Evolutionary conservation across 192 early-diverging fungal species (phyloP).

Genomic region (Rhizoclosmatium globosum): DNA sequence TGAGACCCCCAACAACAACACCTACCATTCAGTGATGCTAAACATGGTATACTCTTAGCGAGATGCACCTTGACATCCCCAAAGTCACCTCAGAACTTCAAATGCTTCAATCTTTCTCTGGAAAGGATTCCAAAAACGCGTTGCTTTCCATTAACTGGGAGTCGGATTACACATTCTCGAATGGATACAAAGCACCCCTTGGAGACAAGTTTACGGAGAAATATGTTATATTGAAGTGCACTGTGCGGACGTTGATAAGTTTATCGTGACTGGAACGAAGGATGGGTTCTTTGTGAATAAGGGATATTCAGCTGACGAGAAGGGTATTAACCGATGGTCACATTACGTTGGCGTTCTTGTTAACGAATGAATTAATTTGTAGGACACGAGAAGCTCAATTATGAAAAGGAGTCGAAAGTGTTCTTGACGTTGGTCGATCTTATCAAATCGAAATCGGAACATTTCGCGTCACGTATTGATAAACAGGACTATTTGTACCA

Average conservation of each 20-base stretch:
- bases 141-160: conserved; percentile 66
- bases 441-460: conserved; percentile 46
- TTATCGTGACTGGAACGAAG: conserved; percentile 64
- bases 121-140: conserved; percentile 43
- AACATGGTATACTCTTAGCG: conserved; percentile 47
- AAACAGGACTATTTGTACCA: conserved; percentile 65
- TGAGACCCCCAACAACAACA: conserved; percentile 54
- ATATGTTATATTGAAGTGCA: conserved; percentile 61
- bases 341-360: conserved; percentile 13
- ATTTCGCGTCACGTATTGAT: conserved; percentile 59
- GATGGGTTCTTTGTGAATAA: conserved; percentile 69
- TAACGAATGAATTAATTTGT: conserved; percentile 23
- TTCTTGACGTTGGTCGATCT: conserved; percentile 60
- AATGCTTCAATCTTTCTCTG: conserved; percentile 62
- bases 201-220: conserved; percentile 69
- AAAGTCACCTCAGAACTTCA: conserved; percentile 60
- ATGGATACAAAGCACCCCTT: conserved; percentile 69
- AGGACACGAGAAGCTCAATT: conserved; percentile 60
- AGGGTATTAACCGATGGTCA: conserved; percentile 43
- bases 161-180: conserved; percentile 67
- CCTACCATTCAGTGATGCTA: neutral
- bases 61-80: conserved; percentile 51
- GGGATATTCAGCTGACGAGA: conserved; percentile 60
- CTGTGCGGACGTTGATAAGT: conserved; percentile 53
- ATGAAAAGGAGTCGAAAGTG: conserved; percentile 55